Evolutionary conservation across 305 asterid genomes (phyloP).

Genomic region (Fraxinus floribunda): DNA sequence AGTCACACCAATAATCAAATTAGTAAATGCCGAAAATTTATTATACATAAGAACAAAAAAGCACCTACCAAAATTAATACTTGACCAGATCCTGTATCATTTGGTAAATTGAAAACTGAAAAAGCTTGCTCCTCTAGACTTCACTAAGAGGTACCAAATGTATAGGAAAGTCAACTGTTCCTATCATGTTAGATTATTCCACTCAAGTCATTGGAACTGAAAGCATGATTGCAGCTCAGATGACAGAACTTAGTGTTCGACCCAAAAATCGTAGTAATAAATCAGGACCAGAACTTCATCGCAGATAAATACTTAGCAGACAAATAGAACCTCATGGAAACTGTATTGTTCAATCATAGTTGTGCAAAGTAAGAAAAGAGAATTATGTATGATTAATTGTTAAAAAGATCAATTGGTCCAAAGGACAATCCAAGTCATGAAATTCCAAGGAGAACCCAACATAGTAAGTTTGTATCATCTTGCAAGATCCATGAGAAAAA

Average conservation of each 20-base stretch:
- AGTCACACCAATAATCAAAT: neutral
- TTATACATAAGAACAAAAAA: neutral
- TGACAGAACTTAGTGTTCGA: neutral
- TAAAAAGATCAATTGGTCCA: slow-evolving; percentile 14
- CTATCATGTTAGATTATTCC: neutral
- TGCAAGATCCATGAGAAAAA: neutral
- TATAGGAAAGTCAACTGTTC: neutral
- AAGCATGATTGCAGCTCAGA: neutral
- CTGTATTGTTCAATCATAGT: slow-evolving; percentile 15
- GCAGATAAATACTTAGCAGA: neutral
- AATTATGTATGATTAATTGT: slow-evolving; percentile 8
- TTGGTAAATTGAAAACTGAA: slow-evolving; percentile 2
- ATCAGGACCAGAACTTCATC: neutral
- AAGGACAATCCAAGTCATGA: slow-evolving; percentile 30
- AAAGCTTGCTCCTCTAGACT: neutral
- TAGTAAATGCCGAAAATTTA: neutral
- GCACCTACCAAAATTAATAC: neutral
- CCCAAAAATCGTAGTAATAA: neutral
- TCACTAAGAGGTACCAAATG: neutral
- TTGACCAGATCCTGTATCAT: neutral
- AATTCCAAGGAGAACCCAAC: slow-evolving; percentile 24
- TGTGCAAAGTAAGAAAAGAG: slow-evolving; percentile 19
- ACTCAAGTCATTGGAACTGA: neutral
- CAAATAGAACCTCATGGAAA: neutral
- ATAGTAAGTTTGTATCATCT: slow-evolving; percentile 16